Base-by-base conservation (phyloP, 352 stramenopile genomes). In the Discostella stelligera region DNA sequence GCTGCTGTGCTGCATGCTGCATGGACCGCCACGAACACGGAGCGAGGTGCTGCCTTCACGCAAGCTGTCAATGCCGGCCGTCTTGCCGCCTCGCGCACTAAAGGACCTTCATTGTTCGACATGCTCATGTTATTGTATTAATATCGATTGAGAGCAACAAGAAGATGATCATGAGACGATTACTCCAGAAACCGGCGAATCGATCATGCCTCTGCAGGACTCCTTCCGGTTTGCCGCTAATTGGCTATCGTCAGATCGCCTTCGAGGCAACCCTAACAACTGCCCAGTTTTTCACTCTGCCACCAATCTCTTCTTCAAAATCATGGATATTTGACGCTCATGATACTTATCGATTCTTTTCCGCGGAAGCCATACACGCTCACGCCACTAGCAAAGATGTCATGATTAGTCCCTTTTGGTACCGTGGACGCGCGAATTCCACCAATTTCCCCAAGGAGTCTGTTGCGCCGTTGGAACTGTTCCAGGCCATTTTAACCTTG, bases 401-500 rank as follows among this genome's bases (percentile, higher is more conserved):
- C 27, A 48, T 50, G 25, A 62, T 62, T 16, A 62, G 32, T 8
- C 39, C 25, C 21, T 60, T 39, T 60, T 25, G 44, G 20, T 46
- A 21, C 48, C 20, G n/a, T 30, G 21, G 50, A 14, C 23, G 46
- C 21, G 4, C 46, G 23, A 62, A 52, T 20, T n/a, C 10, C 23
- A n/a, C 27, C 5, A 8, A 62, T 3, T 44, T 18, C 20, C 25
- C 8, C 54, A 14, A 66, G n/a, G 59, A 66, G 25, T 30, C 44
- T 37, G 20, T 52, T 39, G 67, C 18, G 5, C 56, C 56, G 10
- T 50, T 62, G 48, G 68, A 75, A 41, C 41, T 75, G 11, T 67
- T 75, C 55, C 64, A 70, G 60, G 68, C 46, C 41, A 69, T 71
- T 63, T 71, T 59, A 59, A 71, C 69, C 10, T 59, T 77, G 49